Evolutionary conservation across 257 asterid genomes (phyloP), one percentile per base, ranked within the genome.

Genomic region (Ilex asprella): DNA sequence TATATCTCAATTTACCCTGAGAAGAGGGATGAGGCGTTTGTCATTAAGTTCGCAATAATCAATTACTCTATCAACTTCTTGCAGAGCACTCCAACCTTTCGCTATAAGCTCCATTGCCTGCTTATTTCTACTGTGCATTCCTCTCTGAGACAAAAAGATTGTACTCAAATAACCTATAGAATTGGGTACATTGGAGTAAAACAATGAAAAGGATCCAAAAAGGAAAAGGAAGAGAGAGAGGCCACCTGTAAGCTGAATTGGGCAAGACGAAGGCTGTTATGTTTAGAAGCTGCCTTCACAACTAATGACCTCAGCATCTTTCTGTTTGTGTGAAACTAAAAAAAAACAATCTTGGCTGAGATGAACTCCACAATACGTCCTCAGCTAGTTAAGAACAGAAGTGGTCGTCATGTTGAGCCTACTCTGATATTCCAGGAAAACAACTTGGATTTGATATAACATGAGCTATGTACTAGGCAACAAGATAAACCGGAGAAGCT

Each of bases 51-150:
- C 98, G 61, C 89, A 81, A 75, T 86, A 85, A 73, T 89, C 97
- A 60, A 84, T 92, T 30, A 92, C 95, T 72, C 98, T 77, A 69
- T 92, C 97, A 76, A 92, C 95, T 76, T 88, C 98, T 85, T 86
- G 75, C 68, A 92, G 55, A 71, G 91, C 93, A 60, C 83, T 86
- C 87, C 80, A 92, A 15, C 98, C 95, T 75, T 76, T 92, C 73
- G 97, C 97, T 71, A 89, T 83, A 66, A 74, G 70, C 77, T 92
- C 97, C 93, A 78, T 76, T 29, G 97, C 97, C 79, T 77, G 76
- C 91, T 84, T 86, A 67, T 83, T 84, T 81, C 98, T 81, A 70
- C 78, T 85, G 68, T 92, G 97, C 89, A 92, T 67, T 70, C 86
- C 78, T 76, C 95, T 85, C 95, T 86, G 65, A 7, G 1, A 15